Evolutionary conservation across 495 filamentous ascomycete genomes (phyloP).

Genomic region (Xylaria telfairii): DNA sequence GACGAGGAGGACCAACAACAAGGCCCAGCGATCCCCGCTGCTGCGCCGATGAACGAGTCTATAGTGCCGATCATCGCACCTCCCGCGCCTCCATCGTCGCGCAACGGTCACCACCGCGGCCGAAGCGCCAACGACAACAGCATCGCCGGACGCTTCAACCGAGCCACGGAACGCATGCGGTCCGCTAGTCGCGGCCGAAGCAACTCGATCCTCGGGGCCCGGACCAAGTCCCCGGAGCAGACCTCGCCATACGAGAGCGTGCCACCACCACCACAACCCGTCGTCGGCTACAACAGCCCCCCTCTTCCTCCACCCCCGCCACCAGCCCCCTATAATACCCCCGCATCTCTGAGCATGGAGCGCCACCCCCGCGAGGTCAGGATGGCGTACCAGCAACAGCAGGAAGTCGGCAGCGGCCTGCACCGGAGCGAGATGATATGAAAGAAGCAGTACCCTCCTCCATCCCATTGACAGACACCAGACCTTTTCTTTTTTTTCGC

Average conservation of each 20-base stretch:
- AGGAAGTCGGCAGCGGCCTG: conserved; percentile 53
- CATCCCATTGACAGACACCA: too few relatives aligned
- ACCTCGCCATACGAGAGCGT: conserved; percentile 64
- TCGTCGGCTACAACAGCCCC: conserved; percentile 27
- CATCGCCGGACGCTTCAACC: conserved; percentile 66
- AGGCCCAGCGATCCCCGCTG: conserved; percentile 35
- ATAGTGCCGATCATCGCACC: conserved; percentile 44
- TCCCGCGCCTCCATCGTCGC: conserved; percentile 36
- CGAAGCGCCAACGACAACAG: conserved; percentile 70
- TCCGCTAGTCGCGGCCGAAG: conserved; percentile 66
- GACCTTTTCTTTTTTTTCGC: neutral
- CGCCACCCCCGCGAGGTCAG: conserved; percentile 50
- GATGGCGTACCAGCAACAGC: conserved; percentile 43
- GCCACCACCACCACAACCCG: conserved; percentile 37
- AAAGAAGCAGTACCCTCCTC: neutral
- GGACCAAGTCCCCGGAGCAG: conserved; percentile 50
- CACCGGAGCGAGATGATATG: conserved; percentile 56
- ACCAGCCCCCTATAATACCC: neutral
- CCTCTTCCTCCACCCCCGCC: conserved; percentile 17
- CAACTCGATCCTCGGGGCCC: conserved; percentile 37
- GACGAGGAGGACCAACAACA: conserved; percentile 56
- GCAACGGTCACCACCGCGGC: conserved; percentile 64
- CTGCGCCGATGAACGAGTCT: conserved; percentile 30
- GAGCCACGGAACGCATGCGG: conserved; percentile 71
- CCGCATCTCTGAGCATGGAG: conserved; percentile 33